phyloP scores from a whole-genome alignment of 2,329 filamentous ascomycete species.

The Aspergillus clavatus region DNA sequence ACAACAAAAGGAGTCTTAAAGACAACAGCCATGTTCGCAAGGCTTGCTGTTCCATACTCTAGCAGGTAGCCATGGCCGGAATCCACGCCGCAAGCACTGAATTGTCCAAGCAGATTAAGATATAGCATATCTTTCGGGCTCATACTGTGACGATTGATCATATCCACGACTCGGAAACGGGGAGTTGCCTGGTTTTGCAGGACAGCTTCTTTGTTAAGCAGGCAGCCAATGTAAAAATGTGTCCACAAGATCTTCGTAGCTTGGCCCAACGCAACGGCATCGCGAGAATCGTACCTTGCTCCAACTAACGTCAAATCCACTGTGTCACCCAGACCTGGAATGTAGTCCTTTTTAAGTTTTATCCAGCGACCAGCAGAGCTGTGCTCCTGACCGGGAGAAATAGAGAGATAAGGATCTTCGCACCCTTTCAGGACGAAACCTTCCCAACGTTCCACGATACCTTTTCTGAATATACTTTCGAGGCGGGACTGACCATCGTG shows the following conservation, averaged over 20 bases:
- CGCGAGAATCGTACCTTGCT: constrained; percentile 62
- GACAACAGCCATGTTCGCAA: constrained; percentile 39
- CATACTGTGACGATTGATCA: constrained; percentile 49
- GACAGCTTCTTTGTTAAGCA: constrained; percentile 62
- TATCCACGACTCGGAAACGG: constrained; percentile 62
- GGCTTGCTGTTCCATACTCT: constrained; percentile 40
- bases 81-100: constrained; percentile 39
- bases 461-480: constrained; percentile 60
- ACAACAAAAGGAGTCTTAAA: constrained; percentile 72
- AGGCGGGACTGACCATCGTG: constrained; percentile 51
- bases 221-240: constrained; percentile 73
- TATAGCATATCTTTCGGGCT: constrained; percentile 48
- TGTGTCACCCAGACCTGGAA: constrained; percentile 71
- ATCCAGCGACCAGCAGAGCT: constrained; percentile 52
- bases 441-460: constrained; percentile 64
- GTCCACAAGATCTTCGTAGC: constrained; percentile 64
- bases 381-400: constrained; percentile 35
- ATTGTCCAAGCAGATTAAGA: constrained; percentile 47
- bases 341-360: constrained; percentile 85
- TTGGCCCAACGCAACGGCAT: constrained; percentile 51
- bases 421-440: constrained; percentile 74
- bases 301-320: constrained; percentile 79
- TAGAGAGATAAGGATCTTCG: constrained; percentile 69
- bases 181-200: constrained; percentile 49
- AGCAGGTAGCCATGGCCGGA: constrained; percentile 40